A percentile compares a stretch with the other conserved stretches of the same genome.
phyloP scores from a whole-genome alignment of 192 early-diverging fungal genomes.

The Dissophora globulifera region DNA sequence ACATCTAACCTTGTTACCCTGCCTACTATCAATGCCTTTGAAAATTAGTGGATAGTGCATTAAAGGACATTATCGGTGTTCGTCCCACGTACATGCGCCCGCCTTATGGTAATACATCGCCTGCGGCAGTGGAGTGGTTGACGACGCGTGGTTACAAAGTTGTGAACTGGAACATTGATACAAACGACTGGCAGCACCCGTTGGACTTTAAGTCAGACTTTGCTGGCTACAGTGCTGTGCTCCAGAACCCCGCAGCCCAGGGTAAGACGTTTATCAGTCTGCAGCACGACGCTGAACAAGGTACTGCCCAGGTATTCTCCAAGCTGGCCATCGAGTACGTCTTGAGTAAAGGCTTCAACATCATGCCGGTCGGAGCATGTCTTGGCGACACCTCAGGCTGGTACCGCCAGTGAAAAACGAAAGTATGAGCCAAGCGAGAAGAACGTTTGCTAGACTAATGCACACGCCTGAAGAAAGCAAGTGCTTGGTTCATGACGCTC shows the following conservation, averaged over 20 bases:
- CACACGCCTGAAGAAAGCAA: too few relatives aligned
- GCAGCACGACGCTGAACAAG: slow-evolving; percentile 54
- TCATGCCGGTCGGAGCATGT: slow-evolving; percentile 58
- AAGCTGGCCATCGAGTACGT: slow-evolving; percentile 60
- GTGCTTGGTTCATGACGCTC: too few relatives aligned
- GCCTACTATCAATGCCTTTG: too few relatives aligned
- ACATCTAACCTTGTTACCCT: too few relatives aligned
- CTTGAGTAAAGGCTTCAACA: slow-evolving; percentile 47
- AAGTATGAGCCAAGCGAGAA: not conserved
- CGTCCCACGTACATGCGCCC: slow-evolving; percentile 63
- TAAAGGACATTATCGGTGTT: slow-evolving; percentile 54
- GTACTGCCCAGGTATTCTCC: slow-evolving; percentile 51
- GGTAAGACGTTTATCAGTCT: slow-evolving; percentile 42
- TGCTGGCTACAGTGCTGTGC: slow-evolving; percentile 1
- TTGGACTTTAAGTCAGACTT: slow-evolving; percentile 4
- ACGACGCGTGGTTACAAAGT: slow-evolving; percentile 43
- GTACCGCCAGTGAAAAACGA: slow-evolving; percentile 14
- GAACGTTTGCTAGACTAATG: too few relatives aligned
- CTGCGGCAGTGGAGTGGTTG: slow-evolving; percentile 18
- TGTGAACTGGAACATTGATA: slow-evolving; percentile 58
- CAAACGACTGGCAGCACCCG: slow-evolving; percentile 50
- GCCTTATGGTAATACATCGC: slow-evolving; percentile 51
- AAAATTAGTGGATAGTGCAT: slow-evolving; percentile 30
- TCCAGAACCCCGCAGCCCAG: not conserved
- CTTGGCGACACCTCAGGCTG: slow-evolving; percentile 37